Conservation (phyloP, 306 rosid species). For the Quercus variabilis region DNA sequence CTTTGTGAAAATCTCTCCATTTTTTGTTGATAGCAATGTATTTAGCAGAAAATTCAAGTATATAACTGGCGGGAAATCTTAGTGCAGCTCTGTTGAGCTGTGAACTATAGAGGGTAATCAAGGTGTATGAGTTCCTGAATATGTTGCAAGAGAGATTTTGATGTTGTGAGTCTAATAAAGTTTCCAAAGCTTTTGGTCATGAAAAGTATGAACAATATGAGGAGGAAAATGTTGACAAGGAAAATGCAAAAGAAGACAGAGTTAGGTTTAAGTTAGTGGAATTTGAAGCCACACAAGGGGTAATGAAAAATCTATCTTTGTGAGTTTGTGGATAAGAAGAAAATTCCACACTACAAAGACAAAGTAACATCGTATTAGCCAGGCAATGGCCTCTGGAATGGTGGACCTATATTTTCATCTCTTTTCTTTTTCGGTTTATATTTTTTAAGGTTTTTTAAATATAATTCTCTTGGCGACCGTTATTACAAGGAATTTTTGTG, state of each 20-base stretch:
- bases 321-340: slow-evolving; percentile 32
- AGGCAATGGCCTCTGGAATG: neutral
- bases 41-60: neutral
- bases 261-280: neutral
- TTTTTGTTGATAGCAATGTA: neutral
- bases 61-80: slow-evolving; percentile 35
- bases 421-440: neutral
- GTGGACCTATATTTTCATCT: neutral
- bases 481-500: slow-evolving; percentile 27
- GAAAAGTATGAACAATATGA: neutral
- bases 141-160: neutral
- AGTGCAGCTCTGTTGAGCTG: neutral
- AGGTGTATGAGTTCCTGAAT: neutral
- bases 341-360: slow-evolving; percentile 25
- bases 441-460: neutral
- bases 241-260: slow-evolving; percentile 16
- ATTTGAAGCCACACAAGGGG: slow-evolving; percentile 50
- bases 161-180: neutral
- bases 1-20: slow-evolving; percentile 60
- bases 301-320: neutral
- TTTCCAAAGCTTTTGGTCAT: neutral
- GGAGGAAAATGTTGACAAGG: slow-evolving; percentile 12
- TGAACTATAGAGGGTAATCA: neutral
- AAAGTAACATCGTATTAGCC: neutral
- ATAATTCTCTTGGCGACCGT: slow-evolving; percentile 18